Conservation (phyloP, 495 filamentous ascomycete genomes). For the Lindgomyces ingoldianus region DNA sequence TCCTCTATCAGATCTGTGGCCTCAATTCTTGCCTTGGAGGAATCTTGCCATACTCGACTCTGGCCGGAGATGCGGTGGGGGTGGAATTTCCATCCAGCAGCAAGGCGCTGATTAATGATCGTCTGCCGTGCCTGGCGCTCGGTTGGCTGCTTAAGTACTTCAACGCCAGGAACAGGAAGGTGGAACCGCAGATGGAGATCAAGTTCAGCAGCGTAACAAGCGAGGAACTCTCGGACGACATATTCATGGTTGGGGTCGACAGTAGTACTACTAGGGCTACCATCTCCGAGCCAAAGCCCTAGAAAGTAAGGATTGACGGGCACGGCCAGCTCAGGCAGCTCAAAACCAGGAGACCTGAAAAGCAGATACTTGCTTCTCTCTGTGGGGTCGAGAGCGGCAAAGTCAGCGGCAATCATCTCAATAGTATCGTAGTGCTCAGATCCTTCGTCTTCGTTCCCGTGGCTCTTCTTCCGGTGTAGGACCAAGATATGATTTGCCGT, state of each 20-base stretch:
- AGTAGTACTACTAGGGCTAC: neutral
- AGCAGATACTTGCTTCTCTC: slow-evolving; percentile 41
- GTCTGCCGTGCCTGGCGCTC: slow-evolving; percentile 1
- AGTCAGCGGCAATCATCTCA: slow-evolving; percentile 50
- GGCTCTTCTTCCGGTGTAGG: slow-evolving; percentile 44
- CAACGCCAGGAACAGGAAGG: too few relatives aligned
- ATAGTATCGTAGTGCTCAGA: slow-evolving; percentile 41
- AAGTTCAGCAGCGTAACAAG: neutral
- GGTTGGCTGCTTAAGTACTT: neutral
- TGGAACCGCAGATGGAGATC: too few relatives aligned
- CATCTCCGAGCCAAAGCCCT: slow-evolving; percentile 7
- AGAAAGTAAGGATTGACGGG: slow-evolving; percentile 17
- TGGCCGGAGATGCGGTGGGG: neutral
- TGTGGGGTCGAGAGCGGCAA: slow-evolving; percentile 43
- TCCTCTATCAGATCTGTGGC: too few relatives aligned
- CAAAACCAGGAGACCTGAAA: slow-evolving; percentile 38
- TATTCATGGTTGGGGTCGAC: neutral
- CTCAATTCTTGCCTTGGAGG: neutral
- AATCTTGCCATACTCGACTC: neutral
- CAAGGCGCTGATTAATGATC: neutral
- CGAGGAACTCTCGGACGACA: neutral
- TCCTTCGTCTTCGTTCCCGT: neutral
- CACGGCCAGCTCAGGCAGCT: slow-evolving; percentile 21
- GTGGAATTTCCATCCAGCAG: neutral
- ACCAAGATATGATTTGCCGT: slow-evolving; percentile 54